Percentiles rank a stretch among this genome's conserved stretches.
These are phyloP conservation scores for Xylariaceae sp. DNA, from an alignment of 2,329 filamentous ascomycete species.

Conservation along the genomic window DNA sequence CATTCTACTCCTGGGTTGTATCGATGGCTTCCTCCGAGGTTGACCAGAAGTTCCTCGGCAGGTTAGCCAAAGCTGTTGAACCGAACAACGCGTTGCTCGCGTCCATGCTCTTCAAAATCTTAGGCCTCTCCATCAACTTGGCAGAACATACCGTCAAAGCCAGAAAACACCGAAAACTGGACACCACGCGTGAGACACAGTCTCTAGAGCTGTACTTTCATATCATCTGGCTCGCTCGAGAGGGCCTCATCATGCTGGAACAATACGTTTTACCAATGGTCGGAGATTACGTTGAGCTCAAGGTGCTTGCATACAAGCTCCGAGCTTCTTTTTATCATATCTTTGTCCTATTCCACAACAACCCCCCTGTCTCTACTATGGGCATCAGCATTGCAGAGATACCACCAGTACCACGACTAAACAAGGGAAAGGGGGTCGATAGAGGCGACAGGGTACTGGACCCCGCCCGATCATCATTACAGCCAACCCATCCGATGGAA, in stretches of 20 bases:
- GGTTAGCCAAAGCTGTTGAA: constrained; percentile 76
- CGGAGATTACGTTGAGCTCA: constrained; percentile 72
- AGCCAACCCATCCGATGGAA: constrained; percentile 47
- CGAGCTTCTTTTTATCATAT: constrained; percentile 95
- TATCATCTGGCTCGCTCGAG: constrained; percentile 92
- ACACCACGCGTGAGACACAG: constrained; percentile 71
- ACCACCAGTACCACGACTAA: constrained; percentile 2
- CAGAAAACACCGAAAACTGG: constrained; percentile 76
- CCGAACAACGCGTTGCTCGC: constrained; percentile 75
- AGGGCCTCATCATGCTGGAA: constrained; percentile 85
- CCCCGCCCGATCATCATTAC: constrained; percentile 39
- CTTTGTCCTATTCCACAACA: constrained; percentile 93
- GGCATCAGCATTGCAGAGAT: constrained; percentile 35
- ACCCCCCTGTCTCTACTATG: constrained; percentile 67
- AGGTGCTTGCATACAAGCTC: constrained; percentile 86
- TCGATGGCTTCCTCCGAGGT: constrained; percentile 93
- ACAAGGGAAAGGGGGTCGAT: constrained; percentile 2
- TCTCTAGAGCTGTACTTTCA: constrained; percentile 79
- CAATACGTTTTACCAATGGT: constrained; percentile 84
- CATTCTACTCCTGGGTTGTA: not conserved
- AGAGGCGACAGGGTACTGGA: constrained; percentile 25
- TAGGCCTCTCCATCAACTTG: constrained; percentile 85
- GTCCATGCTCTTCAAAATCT: constrained; percentile 80
- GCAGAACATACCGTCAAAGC: constrained; percentile 79
- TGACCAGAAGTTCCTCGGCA: constrained; percentile 94